Evolutionary conservation across 768 basidiomycete species (phyloP).

Genomic region (Collybia nuda): DNA sequence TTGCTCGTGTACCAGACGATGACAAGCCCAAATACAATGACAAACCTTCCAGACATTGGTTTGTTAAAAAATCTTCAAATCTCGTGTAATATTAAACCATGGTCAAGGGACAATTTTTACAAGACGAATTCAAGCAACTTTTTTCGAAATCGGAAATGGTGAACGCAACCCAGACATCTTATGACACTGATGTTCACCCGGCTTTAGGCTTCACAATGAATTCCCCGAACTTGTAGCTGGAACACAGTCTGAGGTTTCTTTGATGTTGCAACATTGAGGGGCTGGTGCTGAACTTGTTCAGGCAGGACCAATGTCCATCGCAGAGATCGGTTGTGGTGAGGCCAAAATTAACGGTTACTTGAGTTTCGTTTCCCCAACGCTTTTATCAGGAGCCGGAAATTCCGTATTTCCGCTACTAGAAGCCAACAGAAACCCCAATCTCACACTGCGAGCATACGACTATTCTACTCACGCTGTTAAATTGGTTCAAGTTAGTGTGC

Average conservation of each 20-base stretch:
- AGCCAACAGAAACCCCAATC: slow-evolving; percentile 78
- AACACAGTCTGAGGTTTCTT: slow-evolving; percentile 58
- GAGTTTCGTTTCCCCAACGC: background rate
- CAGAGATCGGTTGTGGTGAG: slow-evolving; percentile 91
- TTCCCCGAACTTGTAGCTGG: slow-evolving; percentile 85
- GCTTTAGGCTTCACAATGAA: slow-evolving; percentile 81
- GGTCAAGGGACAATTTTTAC: slow-evolving; percentile 89
- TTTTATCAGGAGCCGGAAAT: slow-evolving; percentile 83
- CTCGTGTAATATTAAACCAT: background rate
- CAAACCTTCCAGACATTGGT: slow-evolving; percentile 77
- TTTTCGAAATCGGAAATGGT: slow-evolving; percentile 94
- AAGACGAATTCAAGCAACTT: slow-evolving; percentile 83
- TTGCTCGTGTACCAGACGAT: slow-evolving; percentile 69
- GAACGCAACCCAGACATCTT: background rate
- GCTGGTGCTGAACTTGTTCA: slow-evolving; percentile 27
- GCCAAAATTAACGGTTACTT: slow-evolving; percentile 1
- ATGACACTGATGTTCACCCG: background rate
- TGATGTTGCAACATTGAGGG: background rate
- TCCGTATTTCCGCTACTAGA: slow-evolving; percentile 86
- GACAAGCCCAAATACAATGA: slow-evolving; percentile 73
- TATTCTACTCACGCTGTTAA: slow-evolving; percentile 89
- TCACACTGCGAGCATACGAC: slow-evolving; percentile 82
- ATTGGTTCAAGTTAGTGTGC: slow-evolving; percentile 70
- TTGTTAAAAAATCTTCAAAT: slow-evolving; percentile 9
- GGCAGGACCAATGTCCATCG: slow-evolving; percentile 77